A percentile compares a stretch with the other conserved stretches of the same genome.
phyloP scores from a whole-genome alignment of 2,329 filamentous ascomycete genomes.

The Teratosphaeria gauchensis region DNA sequence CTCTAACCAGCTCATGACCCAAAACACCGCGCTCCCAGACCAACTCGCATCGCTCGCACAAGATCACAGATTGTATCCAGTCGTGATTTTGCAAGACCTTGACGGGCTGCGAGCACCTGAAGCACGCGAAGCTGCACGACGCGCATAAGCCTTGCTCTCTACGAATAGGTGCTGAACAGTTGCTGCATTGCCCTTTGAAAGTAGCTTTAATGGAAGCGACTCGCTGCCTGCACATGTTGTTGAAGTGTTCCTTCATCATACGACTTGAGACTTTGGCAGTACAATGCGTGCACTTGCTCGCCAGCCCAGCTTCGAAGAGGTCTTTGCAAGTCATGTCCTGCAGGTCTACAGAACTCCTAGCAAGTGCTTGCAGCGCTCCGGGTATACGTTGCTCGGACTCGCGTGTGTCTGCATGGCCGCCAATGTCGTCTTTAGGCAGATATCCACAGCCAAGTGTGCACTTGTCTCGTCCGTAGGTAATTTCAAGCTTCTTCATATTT shows the following conservation, averaged over 20 bases:
- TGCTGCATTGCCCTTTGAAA: constrained; percentile 6
- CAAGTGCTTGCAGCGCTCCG: constrained; percentile 24
- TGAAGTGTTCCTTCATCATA: neutral
- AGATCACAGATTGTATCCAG: neutral
- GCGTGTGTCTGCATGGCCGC: constrained; percentile 29
- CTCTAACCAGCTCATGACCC: constrained; percentile 25
- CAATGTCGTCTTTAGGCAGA: constrained; percentile 25
- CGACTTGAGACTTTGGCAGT: constrained; percentile 17
- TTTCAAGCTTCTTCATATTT: constrained; percentile 13
- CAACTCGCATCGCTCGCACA: constrained; percentile 24
- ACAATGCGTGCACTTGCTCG: constrained; percentile 27
- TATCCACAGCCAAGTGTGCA: constrained; percentile 24
- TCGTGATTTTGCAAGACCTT: neutral
- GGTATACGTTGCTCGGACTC: constrained; percentile 34
- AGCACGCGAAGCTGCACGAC: constrained; percentile 33
- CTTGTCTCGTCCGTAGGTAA: constrained; percentile 1
- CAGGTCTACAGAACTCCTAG: constrained; percentile 9
- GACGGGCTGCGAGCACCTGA: constrained; percentile 27
- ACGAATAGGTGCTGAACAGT: constrained; percentile 12
- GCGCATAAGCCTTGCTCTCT: constrained; percentile 26
- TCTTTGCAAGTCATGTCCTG: constrained; percentile 8
- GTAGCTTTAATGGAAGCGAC: constrained; percentile 2
- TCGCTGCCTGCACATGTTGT: constrained; percentile 5
- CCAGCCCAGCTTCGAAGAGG: constrained; percentile 16
- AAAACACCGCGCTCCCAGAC: constrained; percentile 30